Conservation (phyloP, 331 rosid species). For the Acacia pycnantha region DNA sequence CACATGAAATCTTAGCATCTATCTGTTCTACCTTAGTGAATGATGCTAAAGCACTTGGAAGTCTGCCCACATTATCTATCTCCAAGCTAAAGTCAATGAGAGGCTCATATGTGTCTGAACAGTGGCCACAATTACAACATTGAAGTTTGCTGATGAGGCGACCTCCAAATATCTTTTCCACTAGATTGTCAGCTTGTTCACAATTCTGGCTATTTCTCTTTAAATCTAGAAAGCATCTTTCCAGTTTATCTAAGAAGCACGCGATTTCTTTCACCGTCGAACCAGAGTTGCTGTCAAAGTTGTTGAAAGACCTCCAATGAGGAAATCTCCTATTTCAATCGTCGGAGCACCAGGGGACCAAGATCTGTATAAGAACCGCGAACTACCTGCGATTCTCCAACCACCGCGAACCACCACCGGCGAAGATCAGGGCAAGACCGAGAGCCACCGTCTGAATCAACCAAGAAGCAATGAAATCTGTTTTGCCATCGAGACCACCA, state of each 20-base stretch:
- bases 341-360: too few species aligned
- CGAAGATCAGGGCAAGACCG: too few species aligned
- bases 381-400: too few species aligned
- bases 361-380: too few species aligned
- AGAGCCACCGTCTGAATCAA: too few species aligned
- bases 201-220: slow-evolving; percentile 24
- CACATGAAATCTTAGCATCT: slow-evolving; percentile 66
- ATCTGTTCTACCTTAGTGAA: slow-evolving; percentile 82
- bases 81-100: slow-evolving; percentile 83
- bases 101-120: slow-evolving; percentile 78
- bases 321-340: too few species aligned
- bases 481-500: too few species aligned
- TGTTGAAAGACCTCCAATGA: too few species aligned
- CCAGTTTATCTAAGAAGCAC: slow-evolving; percentile 77
- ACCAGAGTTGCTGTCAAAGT: too few species aligned
- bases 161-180: slow-evolving; percentile 77
- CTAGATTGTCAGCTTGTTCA: slow-evolving; percentile 53
- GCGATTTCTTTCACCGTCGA: too few species aligned
- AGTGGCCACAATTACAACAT: slow-evolving; percentile 72
- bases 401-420: too few species aligned
- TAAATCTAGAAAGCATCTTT: slow-evolving; percentile 44
- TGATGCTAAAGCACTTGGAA: slow-evolving; percentile 68
- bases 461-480: too few species aligned
- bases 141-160: slow-evolving; percentile 74
- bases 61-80: slow-evolving; percentile 67